Percentiles rank a stretch among this genome's conserved stretches.
Conservation (phyloP, 1,284 basidiomycete genomes). For the Chondrostereum purpureum region DNA sequence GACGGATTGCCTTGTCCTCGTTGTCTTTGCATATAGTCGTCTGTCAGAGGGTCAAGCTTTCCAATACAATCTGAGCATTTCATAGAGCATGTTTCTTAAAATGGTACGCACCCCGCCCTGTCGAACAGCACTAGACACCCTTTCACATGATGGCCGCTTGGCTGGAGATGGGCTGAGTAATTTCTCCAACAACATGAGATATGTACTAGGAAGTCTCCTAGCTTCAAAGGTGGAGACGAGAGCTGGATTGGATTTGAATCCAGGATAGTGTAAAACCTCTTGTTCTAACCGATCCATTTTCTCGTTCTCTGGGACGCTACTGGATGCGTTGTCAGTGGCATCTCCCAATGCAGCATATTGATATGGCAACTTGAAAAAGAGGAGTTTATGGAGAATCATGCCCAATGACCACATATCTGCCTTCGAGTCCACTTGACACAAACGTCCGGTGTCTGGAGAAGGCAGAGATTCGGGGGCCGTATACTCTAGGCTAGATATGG, state of each 20-base stretch:
- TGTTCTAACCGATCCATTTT: conserved; percentile 62
- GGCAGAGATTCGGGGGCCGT: conserved; percentile 83
- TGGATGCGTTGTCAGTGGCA: conserved; percentile 28
- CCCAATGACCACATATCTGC: conserved; percentile 88
- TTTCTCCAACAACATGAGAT: conserved; percentile 66
- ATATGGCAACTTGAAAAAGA: conserved; percentile 85
- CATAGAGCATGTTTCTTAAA: neutral
- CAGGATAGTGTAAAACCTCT: conserved; percentile 72
- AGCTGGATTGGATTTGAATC: conserved; percentile 60
- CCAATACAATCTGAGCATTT: neutral
- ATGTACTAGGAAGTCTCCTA: conserved; percentile 61
- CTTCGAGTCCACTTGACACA: conserved; percentile 77
- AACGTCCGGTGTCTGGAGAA: conserved; percentile 55
- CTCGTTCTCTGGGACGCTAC: conserved; percentile 40
- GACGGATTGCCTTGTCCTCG: neutral
- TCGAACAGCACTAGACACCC: conserved; percentile 56
- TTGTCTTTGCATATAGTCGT: neutral
- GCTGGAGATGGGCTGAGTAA: conserved; percentile 58
- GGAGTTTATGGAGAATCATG: conserved; percentile 86
- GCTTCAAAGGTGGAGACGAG: conserved; percentile 53
- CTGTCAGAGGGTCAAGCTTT: conserved; percentile 1
- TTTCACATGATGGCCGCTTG: conserved; percentile 64
- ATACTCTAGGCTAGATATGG: conserved; percentile 57
- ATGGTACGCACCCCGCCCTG: conserved; percentile 57
- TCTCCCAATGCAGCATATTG: conserved; percentile 51